phyloP scores from a whole-genome alignment of 2,329 filamentous ascomycete species.

The Sarocladium kiliense region DNA sequence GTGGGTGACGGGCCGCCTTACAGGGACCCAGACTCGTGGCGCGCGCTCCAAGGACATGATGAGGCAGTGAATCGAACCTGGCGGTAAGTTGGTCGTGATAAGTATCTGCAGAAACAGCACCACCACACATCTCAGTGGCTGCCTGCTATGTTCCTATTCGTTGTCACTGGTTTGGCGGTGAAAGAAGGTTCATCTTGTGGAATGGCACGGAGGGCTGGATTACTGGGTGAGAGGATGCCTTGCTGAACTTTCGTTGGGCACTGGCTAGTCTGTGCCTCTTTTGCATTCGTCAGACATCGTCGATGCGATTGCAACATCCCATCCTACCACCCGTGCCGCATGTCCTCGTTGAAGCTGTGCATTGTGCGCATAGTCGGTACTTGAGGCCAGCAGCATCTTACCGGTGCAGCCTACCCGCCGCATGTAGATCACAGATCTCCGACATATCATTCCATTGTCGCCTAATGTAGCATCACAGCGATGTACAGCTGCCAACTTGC shows the following conservation, averaged over 20 bases:
- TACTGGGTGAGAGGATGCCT: not conserved
- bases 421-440: too few relatives aligned
- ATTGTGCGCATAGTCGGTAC: too few relatives aligned
- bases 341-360: too few relatives aligned
- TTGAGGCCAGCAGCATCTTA: too few relatives aligned
- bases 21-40: not conserved
- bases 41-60: not conserved
- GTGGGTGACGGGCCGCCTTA: constrained; percentile 2
- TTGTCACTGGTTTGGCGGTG: not conserved
- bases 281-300: not conserved
- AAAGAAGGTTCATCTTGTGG: not conserved
- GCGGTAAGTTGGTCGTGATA: not conserved
- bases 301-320: not conserved
- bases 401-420: too few relatives aligned
- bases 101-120: constrained; percentile 2
- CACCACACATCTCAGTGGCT: not conserved
- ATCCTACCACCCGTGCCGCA: not conserved
- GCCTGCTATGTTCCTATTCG: not conserved
- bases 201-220: not conserved
- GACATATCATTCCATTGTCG: too few relatives aligned
- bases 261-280: not conserved
- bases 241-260: not conserved
- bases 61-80: too few relatives aligned
- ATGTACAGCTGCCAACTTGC: too few relatives aligned
- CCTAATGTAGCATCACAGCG: not conserved